Base-by-base conservation (phyloP, 139 green algal species). In the Ettlia oleoabundans region DNA sequence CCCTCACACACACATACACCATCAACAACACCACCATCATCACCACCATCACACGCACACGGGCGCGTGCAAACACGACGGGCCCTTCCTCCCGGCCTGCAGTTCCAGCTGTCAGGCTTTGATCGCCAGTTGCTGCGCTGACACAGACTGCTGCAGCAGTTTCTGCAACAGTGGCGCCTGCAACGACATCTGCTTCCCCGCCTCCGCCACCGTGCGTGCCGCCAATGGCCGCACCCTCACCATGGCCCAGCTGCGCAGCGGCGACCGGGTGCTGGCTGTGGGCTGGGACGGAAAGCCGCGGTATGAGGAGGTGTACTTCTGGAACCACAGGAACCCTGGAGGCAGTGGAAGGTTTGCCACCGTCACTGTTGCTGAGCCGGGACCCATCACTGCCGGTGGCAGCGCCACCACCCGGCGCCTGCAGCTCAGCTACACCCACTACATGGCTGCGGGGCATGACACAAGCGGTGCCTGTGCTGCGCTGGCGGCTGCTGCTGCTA, bases 131-230 rank as follows among this genome's bases (percentile, higher is more conserved):
- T n/a, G n/a, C n/a, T n/a, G n/a, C n/a, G n/a, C n/a, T n/a, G n/a
- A n/a, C n/a, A n/a, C n/a, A n/a, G n/a, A n/a, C 21, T 65, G 55
- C 55, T 65, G 55, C 55, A 22, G 55, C 55, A 22, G 55, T 22
- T 15, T 15, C 55, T n/a, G n/a, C n/a, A n/a, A n/a, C n/a, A n/a
- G n/a, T n/a, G n/a, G n/a, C n/a, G n/a, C n/a, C n/a, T n/a, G n/a
- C n/a, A n/a, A n/a, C n/a, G n/a, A n/a, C 55, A n/a, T 35, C 41
- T 76, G 68, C 68, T 76, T 76, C 68, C 68, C 68, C 1, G 40
- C 38, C 24, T 28, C 41, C 28, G 68, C 68, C 28, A 62, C 68
- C 24, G 68, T 76, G 41, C 1, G 21, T 1, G 30, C 41, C 9
- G 24, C 41, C 26, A 41, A 76, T 8, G 68, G 68, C 28, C 41